Evolutionary conservation across 306 rosid genomes (phyloP).

Genomic region (Boehmeria nivea): DNA sequence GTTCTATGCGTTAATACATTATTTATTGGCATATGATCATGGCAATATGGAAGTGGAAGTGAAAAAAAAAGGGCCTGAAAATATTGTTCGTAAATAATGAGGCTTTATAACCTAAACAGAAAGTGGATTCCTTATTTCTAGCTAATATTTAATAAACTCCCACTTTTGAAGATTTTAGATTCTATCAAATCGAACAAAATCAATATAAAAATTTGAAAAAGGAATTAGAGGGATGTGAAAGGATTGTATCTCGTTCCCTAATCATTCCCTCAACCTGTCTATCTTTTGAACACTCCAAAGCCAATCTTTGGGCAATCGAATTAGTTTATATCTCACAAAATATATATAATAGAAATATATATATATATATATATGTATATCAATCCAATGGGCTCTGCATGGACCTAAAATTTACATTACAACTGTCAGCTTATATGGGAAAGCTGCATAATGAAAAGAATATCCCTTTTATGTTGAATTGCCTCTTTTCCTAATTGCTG

Average conservation of each 20-base stretch:
- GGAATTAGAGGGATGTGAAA: background rate
- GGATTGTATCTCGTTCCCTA: conserved; percentile 10
- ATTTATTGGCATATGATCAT: too few relatives aligned
- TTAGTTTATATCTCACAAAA: too few relatives aligned
- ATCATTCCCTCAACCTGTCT: conserved; percentile 18
- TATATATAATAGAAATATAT: too few relatives aligned
- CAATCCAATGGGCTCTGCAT: conserved; percentile 10
- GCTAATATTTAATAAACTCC: background rate
- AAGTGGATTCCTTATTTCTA: background rate
- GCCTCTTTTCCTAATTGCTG: conserved; percentile 18
- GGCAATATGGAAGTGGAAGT: too few relatives aligned
- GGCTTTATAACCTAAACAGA: background rate
- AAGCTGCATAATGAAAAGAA: conserved; percentile 19
- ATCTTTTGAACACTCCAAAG: conserved; percentile 9
- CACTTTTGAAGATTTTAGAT: background rate
- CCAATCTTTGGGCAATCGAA: too few relatives aligned
- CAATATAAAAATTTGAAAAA: background rate
- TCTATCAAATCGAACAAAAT: background rate
- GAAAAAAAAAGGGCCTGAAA: too few relatives aligned
- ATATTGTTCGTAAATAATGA: background rate
- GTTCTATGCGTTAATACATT: too few relatives aligned
- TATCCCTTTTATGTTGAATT: conserved; percentile 11
- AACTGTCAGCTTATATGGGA: conserved; percentile 16
- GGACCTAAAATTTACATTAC: conserved; percentile 17
- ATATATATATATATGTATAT: background rate